Percentiles rank a stretch among this genome's conserved stretches.
Conservation (phyloP, 2,329 filamentous ascomycete genomes). For the Exophiala lecanii-corni region DNA sequence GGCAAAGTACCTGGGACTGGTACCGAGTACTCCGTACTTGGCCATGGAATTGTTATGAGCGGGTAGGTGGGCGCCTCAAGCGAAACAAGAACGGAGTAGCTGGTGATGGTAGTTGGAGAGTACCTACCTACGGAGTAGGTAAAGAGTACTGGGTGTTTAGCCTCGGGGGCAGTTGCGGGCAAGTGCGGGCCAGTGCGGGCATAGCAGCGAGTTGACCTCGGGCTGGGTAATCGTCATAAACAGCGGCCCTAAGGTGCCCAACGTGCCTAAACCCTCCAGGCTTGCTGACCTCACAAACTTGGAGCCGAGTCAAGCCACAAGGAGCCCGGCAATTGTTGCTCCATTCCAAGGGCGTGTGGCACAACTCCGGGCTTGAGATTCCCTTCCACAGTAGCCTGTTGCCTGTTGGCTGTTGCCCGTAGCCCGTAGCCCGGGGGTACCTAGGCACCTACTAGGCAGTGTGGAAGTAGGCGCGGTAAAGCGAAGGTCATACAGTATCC, state of each 20-base stretch:
- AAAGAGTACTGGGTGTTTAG: neutral
- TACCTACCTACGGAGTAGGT: neutral
- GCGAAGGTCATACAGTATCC: neutral
- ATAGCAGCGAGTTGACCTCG: neutral
- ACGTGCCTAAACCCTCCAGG: no score
- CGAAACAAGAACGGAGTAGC: no score
- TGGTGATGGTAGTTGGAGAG: no score
- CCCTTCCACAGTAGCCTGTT: no score
- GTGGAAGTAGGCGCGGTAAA: neutral
- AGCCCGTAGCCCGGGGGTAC: neutral
- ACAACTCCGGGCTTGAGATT: no score
- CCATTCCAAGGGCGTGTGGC: no score
- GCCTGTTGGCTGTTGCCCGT: neutral
- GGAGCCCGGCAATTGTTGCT: conserved; percentile 1
- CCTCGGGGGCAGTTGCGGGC: neutral
- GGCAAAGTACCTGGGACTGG: no score
- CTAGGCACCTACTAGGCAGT: neutral
- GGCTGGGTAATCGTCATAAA: neutral
- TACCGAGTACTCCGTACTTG: no score
- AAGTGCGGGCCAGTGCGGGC: neutral
- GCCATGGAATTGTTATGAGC: no score
- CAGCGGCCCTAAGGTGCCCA: neutral
- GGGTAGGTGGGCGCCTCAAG: no score
- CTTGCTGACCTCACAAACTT: no score
- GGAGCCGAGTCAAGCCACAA: neutral